Conservation (phyloP, 31 red algal genomes). For the Endocladia muricata region DNA sequence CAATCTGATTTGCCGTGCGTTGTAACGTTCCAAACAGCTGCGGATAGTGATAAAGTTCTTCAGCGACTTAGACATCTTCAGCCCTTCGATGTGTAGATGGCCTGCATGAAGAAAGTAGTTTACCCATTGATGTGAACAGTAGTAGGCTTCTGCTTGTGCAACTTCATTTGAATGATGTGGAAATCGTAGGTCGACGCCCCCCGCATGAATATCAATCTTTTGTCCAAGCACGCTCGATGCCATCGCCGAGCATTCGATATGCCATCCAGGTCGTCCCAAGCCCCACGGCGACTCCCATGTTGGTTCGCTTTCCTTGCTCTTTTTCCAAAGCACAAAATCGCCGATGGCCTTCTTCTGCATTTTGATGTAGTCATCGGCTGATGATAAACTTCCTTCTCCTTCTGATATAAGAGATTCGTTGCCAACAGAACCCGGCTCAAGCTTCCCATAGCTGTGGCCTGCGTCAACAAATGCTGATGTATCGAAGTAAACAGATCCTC, state of each 20-base stretch:
- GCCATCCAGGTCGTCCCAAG: conserved; percentile 90
- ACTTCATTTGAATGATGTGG: conserved; percentile 98
- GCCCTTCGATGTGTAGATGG: conserved; percentile 96
- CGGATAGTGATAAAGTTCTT: conserved; percentile 99
- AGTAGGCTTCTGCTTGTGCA: conserved; percentile 92
- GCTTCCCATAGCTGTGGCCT: conserved; percentile 85
- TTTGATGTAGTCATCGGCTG: conserved; percentile 44
- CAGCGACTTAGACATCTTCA: conserved; percentile 99
- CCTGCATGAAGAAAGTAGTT: conserved; percentile 95
- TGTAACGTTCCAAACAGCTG: conserved; percentile 55
- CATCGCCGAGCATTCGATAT: conserved; percentile 99
- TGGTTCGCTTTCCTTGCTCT: conserved; percentile 78
- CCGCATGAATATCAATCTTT: conserved; percentile 89
- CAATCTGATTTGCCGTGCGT: conserved; percentile 82
- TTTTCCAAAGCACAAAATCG: conserved; percentile 98
- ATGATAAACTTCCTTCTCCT: conserved; percentile 65
- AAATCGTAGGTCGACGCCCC: conserved; percentile 93
- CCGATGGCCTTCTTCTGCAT: conserved; percentile 61
- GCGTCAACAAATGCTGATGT: conserved; percentile 61
- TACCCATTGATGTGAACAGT: conserved; percentile 79
- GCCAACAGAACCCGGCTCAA: conserved; percentile 81
- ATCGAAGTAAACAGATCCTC: conserved; percentile 96
- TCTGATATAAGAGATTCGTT: conserved; percentile 71
- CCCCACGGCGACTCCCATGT: conserved; percentile 92
- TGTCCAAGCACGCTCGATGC: conserved; percentile 66